Base-by-base conservation (phyloP, 768 basidiomycete genomes). In the Antrodiella citrinella region DNA sequence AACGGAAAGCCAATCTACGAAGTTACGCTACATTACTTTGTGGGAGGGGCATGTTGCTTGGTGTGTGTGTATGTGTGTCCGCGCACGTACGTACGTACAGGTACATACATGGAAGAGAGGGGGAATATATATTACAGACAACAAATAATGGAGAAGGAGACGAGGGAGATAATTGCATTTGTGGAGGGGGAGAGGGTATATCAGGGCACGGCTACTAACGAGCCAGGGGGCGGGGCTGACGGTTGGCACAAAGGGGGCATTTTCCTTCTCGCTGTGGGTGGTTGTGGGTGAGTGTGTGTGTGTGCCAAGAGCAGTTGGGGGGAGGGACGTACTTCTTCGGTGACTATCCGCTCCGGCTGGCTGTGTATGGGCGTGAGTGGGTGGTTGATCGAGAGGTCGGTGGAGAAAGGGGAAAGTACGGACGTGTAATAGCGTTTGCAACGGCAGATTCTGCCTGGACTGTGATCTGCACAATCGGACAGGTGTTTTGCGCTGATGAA, bases 341-440 rank as follows among this genome's bases (percentile, higher is more conserved):
- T 69, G 53, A 71, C 57, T 44, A 73, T 41, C 48, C 84, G 74
- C 50, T 80, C 69, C 18, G 85, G 82, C 57, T 81, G 79, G 50
- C 73, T 76, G 59, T 21, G 54, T n/a, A n/a, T n/a, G n/a, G n/a
- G n/a, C n/a, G n/a, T n/a, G n/a, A n/a, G n/a, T n/a, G n/a, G n/a
- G n/a, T n/a, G n/a, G n/a, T n/a, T n/a, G n/a, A n/a, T n/a, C 26
- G 44, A 44, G 30, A 15, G 7, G 30, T 35, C 30, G 30, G 30
- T 15, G 30, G 30, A 35, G 30, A 15, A 54, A 23, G 50, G 54
- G 30, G 30, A 54, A 23, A 51, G 54, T 35, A 38, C 21, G 46
- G 22, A 26, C 75, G 68, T 70, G 53, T 74, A 84, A 59, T 80
- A 86, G 52, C 78, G 75, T 48, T 72, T 76, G 59, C 83, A 86